Evolutionary conservation across 257 asterid species (phyloP).

Genomic region (Fraxinus excelsior): DNA sequence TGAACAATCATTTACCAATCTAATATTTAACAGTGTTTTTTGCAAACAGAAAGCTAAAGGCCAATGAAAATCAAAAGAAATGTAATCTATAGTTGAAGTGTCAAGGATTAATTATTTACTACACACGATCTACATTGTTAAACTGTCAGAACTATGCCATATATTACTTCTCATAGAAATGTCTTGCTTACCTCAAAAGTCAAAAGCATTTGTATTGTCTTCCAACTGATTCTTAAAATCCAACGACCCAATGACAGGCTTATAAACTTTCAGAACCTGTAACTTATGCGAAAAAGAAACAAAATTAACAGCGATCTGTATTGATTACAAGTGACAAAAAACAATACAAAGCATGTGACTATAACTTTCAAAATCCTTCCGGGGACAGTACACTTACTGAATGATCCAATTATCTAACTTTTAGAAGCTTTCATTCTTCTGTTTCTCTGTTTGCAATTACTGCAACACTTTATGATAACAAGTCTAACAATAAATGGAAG

Average conservation of each 20-base stretch:
- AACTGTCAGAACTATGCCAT: background rate
- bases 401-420: constrained; percentile 23
- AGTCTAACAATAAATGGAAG: background rate
- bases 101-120: background rate
- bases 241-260: background rate
- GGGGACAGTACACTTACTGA: constrained; percentile 12
- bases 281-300: background rate
- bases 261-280: background rate
- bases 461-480: constrained; percentile 13
- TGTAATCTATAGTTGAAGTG: background rate
- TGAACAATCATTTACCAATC: background rate
- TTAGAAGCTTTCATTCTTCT: constrained; percentile 29
- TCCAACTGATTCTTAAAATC: background rate
- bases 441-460: constrained; percentile 5
- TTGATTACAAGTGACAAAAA: constrained; percentile 23
- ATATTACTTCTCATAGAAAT: background rate
- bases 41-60: background rate
- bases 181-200: background rate
- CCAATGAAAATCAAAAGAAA: background rate
- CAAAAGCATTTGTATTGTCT: background rate
- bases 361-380: constrained; percentile 26
- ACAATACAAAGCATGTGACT: constrained; percentile 19
- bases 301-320: constrained; percentile 13
- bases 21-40: no score
- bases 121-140: no score